Base-by-base conservation (phyloP, 352 stramenopile genomes). In the Peronospora belbahrii region DNA sequence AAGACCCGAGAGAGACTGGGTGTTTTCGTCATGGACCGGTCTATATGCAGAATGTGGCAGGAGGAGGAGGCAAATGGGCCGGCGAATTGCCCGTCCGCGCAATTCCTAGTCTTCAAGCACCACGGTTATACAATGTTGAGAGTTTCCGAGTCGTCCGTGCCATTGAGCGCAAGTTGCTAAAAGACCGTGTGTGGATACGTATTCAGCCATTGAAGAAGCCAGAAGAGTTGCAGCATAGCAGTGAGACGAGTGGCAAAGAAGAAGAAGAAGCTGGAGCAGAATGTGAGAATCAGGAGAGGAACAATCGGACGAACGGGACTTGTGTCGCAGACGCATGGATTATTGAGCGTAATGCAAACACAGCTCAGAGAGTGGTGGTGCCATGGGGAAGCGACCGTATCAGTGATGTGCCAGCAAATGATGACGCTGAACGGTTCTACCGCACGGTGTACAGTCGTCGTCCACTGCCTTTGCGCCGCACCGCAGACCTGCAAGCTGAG, bases 261-360 rank as follows among this genome's bases (percentile, higher is more conserved):
- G 41, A 61, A 22, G 35, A 56, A 3, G 13, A 56, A 3, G 42
- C 14, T 22, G 36, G n/a, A 13, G 18, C 31, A 4, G 46, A 66
- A 22, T 17, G 35, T 11, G 51, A 63, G 6, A 66, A 62, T 43
- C 37, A 61, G 4, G 43, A 61, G 6, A 40, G 59, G 27, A 37
- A 57, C 15, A 19, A 43, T 2, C 27, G 10, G 13, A 15, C n/a
- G 10, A 23, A 15, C 5, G 42, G 51, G 45, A 50, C 14, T 13
- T 33, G 46, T 38, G 20, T 36, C 35, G 38, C 45, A 0, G 68
- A 82, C 47, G 74, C 71, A 7, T 89, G 78, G 78, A 63, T 89
- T 14, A 76, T 89, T 24, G 78, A 89, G 42, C 74, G 74, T 19
- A 85, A 89, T 54, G 74, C 70, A 4, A 83, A 86, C 28, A 81